Conservation (phyloP, 768 basidiomycete species). For the Calocybe cyanea region DNA sequence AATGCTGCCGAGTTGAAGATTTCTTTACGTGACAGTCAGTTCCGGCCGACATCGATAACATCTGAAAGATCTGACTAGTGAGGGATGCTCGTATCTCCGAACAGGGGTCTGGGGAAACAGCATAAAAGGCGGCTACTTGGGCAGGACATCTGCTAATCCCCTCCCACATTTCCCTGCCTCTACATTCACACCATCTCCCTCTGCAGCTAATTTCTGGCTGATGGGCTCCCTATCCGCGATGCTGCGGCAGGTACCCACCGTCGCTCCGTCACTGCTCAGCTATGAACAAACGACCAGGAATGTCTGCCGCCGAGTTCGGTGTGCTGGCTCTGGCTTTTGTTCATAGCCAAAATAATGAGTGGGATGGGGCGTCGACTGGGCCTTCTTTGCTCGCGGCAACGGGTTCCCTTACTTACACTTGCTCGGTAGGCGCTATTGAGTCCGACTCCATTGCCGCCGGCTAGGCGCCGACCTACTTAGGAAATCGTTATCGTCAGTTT, state of each 20-base stretch:
- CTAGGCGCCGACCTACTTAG: no score
- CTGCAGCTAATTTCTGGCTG: conserved; percentile 6
- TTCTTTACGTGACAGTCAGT: conserved; percentile 6
- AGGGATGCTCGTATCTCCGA: background rate
- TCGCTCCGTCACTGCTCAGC: conserved; percentile 28
- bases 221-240: conserved; percentile 2
- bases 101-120: conserved; percentile 3
- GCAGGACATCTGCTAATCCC: background rate
- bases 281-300: conserved; percentile 32
- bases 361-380: conserved; percentile 35
- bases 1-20: background rate
- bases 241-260: conserved; percentile 9
- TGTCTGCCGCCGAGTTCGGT: conserved; percentile 29
- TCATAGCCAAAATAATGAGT: conserved; percentile 56
- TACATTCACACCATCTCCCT: background rate
- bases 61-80: background rate
- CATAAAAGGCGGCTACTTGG: conserved; percentile 6
- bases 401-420: background rate
- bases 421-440: background rate
- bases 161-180: background rate
- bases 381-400: conserved; percentile 6
- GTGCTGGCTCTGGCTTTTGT: conserved; percentile 36
- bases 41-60: conserved; percentile 23
- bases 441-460: no score
- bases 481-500: no score